These are phyloP conservation scores for Globisporangium emineosum DNA, from an alignment of 352 stramenopile species.

Conservation along the genomic window DNA sequence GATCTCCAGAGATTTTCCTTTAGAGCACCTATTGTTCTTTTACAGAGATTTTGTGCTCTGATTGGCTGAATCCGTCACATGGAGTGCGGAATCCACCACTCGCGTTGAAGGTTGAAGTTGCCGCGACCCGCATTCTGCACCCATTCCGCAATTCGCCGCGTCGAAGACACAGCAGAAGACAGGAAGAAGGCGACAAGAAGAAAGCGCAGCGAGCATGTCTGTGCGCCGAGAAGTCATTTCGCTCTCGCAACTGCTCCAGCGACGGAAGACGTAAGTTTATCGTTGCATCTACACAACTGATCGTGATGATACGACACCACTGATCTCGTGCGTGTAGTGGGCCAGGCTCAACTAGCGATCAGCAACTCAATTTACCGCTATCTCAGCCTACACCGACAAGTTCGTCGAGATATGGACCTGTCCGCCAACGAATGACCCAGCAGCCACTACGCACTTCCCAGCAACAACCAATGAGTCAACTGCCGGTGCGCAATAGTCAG, in stretches of 20 bases:
- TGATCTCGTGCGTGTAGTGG: conserved; percentile 1
- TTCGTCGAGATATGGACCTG: conserved; percentile 12
- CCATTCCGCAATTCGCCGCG: conserved; percentile 11
- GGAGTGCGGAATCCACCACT: conserved; percentile 8
- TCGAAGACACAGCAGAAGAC: background rate
- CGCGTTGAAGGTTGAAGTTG: conserved; percentile 13
- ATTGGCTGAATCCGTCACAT: conserved; percentile 8
- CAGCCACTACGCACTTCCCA: conserved; percentile 8
- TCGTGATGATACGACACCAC: background rate
- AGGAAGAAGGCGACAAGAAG: background rate
- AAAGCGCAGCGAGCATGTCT: conserved; percentile 33
- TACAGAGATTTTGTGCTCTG: conserved; percentile 8
- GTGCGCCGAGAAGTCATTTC: conserved; percentile 67
- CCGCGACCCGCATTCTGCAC: conserved; percentile 8
- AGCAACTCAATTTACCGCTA: conserved; percentile 1
- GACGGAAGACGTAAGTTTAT: conserved; percentile 37
- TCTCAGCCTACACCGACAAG: conserved; percentile 8
- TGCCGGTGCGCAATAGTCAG: too few relatives aligned
- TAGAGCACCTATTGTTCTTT: conserved; percentile 1
- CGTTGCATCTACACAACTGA: background rate
- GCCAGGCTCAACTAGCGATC: background rate
- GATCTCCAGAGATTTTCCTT: conserved; percentile 3
- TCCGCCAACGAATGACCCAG: conserved; percentile 10
- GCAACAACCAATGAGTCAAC: background rate
- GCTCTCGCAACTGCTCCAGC: conserved; percentile 68